Conservation (phyloP, 352 stramenopile species). For the Phytopythium vexans region DNA sequence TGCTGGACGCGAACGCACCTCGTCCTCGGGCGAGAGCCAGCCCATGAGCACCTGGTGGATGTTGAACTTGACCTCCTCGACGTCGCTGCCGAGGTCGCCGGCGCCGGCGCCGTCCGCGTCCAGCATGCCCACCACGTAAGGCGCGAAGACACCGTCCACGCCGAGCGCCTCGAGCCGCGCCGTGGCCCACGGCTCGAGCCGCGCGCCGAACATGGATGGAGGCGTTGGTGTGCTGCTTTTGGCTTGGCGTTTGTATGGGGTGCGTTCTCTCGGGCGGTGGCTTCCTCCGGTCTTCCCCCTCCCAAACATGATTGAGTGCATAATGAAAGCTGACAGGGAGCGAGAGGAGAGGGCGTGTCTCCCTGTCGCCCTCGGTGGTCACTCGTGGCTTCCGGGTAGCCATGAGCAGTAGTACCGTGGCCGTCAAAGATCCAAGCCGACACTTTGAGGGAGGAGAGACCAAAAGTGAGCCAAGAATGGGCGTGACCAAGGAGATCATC, state of each 20-base stretch:
- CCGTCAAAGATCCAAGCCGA: too few relatives aligned
- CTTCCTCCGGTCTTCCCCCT: too few relatives aligned
- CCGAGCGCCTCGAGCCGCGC: constrained; percentile 61
- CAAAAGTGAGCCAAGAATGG: constrained; percentile 29
- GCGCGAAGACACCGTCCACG: constrained; percentile 81
- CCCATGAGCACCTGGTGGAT: constrained; percentile 84
- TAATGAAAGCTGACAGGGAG: too few relatives aligned
- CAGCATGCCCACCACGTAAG: constrained; percentile 81
- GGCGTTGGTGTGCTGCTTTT: too few relatives aligned
- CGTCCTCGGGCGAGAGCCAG: constrained; percentile 74
- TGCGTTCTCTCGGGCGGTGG: too few relatives aligned
- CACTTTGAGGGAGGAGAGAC: neutral
- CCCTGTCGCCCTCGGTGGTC: too few relatives aligned
- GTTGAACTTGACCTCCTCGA: constrained; percentile 64
- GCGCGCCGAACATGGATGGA: constrained; percentile 3
- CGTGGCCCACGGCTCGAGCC: constrained; percentile 67
- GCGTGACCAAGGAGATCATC: constrained; percentile 63
- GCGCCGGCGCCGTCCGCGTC: constrained; percentile 21
- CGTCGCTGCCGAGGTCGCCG: constrained; percentile 29
- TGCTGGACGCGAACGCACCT: constrained; percentile 21
- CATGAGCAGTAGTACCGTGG: too few relatives aligned
- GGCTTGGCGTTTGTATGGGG: too few relatives aligned
- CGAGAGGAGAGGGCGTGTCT: too few relatives aligned
- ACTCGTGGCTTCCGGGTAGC: too few relatives aligned
- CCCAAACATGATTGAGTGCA: too few relatives aligned